Evolutionary conservation across 306 rosid species (phyloP), one percentile per base, ranked within the genome.

Genomic region (Corylus americana): DNA sequence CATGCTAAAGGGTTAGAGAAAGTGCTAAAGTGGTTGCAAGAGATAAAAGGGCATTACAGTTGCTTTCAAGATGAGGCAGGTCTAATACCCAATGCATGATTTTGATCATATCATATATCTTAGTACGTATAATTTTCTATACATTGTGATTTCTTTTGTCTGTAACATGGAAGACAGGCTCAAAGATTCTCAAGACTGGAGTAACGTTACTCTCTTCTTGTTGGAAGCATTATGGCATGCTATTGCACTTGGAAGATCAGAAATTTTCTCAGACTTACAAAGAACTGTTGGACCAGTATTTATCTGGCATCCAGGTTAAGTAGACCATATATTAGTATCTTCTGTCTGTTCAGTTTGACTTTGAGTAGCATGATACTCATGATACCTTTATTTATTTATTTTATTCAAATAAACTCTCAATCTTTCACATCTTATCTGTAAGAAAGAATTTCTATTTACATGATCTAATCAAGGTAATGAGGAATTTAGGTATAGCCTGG

Each of bases 151-250:
- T 78, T 79, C 71, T 82, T 62, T 83, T 74, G 75, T 83, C 79
- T 82, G 78, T 81, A 76, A 78, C 70, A 80, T 85, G 85, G 75
- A 85, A 86, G 85, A 83, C 93, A 85, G 97, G 86, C 74, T 82
- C 86, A 74, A 86, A 85, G 84, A 85, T 85, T 82, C 77, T 86
- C 74, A 90, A 82, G 84, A 85, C 91, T 70, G 95, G 93, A 80
- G 87, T 85, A 57, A 74, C 90, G 88, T 86, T 94, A 53, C 91
- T 94, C 63, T 87, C 87, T 85, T 94, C 98, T 83, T 94, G 98
- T 89, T 94, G 98, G 98, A 94, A 93, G 90, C 98, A 94, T 85
- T 94, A 92, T 83, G 81, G 89, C 81, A 57, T 80, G 84, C 90
- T 94, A 62, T 84, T 94, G 69, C 84, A 81, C 82, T 85, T 94